Evolutionary conservation across 495 filamentous ascomycete species (phyloP).

Genomic region (Xylaria cubensis): DNA sequence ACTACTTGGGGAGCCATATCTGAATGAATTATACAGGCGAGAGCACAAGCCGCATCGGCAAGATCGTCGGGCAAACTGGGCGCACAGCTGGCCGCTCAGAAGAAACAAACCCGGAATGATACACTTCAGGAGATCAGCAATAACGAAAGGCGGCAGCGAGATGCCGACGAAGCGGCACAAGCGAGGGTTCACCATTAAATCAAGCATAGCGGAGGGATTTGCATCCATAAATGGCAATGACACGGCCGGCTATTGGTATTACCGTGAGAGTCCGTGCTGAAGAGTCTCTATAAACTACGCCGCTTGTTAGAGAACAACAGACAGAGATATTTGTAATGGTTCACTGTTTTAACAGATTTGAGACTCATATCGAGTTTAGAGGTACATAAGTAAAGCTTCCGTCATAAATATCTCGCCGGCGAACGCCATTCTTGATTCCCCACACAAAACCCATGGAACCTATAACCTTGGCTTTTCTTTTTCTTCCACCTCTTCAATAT

Average conservation of each 20-base stretch:
- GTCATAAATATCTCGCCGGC: not conserved
- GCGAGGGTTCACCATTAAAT: conserved; percentile 59
- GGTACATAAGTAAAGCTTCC: not conserved
- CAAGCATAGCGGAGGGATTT: not conserved
- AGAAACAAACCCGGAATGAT: conserved; percentile 66
- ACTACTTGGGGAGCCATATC: not conserved
- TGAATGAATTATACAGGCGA: conserved; percentile 44
- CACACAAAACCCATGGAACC: conserved; percentile 1
- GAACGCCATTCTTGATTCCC: conserved; percentile 17
- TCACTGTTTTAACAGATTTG: not conserved
- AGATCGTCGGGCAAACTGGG: conserved; percentile 64
- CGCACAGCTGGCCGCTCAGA: conserved; percentile 68
- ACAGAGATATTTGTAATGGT: not conserved
- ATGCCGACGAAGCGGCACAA: conserved; percentile 61
- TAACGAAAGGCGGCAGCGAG: conserved; percentile 62
- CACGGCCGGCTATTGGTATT: not conserved
- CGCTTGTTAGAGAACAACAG: not conserved
- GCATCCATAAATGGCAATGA: not conserved
- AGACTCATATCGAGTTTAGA: not conserved
- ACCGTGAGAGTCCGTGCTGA: not conserved
- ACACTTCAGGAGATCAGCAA: conserved; percentile 63
- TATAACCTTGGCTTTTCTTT: not conserved
- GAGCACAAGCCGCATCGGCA: conserved; percentile 44
- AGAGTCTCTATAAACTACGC: not conserved
- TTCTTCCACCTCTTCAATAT: not conserved